Percentiles rank a stretch among this genome's conserved stretches.
Conservation (phyloP, 2,329 filamentous ascomycete species). For the Mollisiaceae sp. region DNA sequence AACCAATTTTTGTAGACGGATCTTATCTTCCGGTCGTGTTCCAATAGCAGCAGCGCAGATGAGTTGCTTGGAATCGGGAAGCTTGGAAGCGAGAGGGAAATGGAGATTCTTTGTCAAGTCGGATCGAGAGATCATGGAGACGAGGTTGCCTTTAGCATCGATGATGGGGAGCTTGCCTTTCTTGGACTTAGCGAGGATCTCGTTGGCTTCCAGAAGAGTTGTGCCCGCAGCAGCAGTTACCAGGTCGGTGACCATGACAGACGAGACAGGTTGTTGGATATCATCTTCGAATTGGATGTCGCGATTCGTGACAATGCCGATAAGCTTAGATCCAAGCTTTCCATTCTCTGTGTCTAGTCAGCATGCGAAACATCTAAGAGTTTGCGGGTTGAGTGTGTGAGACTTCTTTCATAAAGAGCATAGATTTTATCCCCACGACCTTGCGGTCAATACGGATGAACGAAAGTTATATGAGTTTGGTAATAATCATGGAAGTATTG, state of each 20-base stretch:
- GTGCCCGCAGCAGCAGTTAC: conserved; percentile 86
- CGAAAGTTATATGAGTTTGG: conserved; percentile 96
- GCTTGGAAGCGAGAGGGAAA: conserved; percentile 95
- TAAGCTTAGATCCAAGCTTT: conserved; percentile 90
- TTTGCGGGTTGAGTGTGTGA: conserved; percentile 17
- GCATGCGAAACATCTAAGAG: conserved; percentile 35
- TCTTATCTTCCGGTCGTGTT: conserved; percentile 91
- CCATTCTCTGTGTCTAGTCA: conserved; percentile 74
- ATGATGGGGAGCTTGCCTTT: conserved; percentile 98
- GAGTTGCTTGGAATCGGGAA: conserved; percentile 95
- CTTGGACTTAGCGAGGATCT: conserved; percentile 91
- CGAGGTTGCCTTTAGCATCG: conserved; percentile 80
- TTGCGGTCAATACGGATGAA: conserved; percentile 96
- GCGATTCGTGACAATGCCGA: conserved; percentile 97
- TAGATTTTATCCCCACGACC: conserved; percentile 79
- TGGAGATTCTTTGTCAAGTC: conserved; percentile 99
- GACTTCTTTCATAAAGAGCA: conserved; percentile 51
- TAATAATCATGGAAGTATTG: conserved; percentile 74
- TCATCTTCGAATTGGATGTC: conserved; percentile 96
- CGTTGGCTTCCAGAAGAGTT: conserved; percentile 86
- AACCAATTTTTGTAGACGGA: conserved; percentile 82
- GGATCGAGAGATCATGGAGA: conserved; percentile 91
- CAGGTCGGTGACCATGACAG: conserved; percentile 95
- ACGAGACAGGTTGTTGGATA: conserved; percentile 72
- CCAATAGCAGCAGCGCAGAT: conserved; percentile 95